Conservation (phyloP, 2,329 filamentous ascomycete genomes). For the Penicillium sp. region DNA sequence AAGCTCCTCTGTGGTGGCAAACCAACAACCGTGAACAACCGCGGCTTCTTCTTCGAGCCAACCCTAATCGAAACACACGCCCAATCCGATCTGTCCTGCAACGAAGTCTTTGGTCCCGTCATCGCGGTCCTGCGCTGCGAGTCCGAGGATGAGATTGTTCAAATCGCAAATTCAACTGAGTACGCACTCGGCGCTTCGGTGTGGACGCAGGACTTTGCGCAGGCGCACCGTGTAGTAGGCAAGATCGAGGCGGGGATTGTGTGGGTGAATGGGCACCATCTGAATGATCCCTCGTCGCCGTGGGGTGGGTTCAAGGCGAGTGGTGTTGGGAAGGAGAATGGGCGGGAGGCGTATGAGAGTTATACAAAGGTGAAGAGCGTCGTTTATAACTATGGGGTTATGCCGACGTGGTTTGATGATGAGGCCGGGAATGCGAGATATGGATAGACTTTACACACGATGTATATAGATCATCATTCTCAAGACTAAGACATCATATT, state of each 20-base stretch:
- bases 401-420: slow-evolving; percentile 67
- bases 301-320: slow-evolving; percentile 65
- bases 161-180: slow-evolving; percentile 47
- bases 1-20: slow-evolving; percentile 46
- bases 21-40: slow-evolving; percentile 51
- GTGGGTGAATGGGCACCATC: slow-evolving; percentile 57
- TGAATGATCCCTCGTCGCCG: slow-evolving; percentile 67
- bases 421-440: slow-evolving; percentile 60
- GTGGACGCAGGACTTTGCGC: slow-evolving; percentile 49
- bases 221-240: slow-evolving; percentile 46
- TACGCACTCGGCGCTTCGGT: slow-evolving; percentile 50
- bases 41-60: slow-evolving; percentile 48
- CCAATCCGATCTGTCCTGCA: slow-evolving; percentile 24
- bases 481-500: not conserved
- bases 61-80: slow-evolving; percentile 40
- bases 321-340: slow-evolving; percentile 71
- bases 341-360: slow-evolving; percentile 58
- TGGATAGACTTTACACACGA: slow-evolving; percentile 38
- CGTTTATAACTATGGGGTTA: slow-evolving; percentile 60
- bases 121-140: slow-evolving; percentile 48
- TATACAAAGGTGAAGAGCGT: slow-evolving; percentile 48
- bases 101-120: slow-evolving; percentile 52
- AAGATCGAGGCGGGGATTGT: slow-evolving; percentile 48
- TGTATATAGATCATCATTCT: not conserved
- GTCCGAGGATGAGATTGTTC: slow-evolving; percentile 45